phyloP scores from a whole-genome alignment of 2,329 filamentous ascomycete genomes.

The Aspergillus luchuensis region DNA sequence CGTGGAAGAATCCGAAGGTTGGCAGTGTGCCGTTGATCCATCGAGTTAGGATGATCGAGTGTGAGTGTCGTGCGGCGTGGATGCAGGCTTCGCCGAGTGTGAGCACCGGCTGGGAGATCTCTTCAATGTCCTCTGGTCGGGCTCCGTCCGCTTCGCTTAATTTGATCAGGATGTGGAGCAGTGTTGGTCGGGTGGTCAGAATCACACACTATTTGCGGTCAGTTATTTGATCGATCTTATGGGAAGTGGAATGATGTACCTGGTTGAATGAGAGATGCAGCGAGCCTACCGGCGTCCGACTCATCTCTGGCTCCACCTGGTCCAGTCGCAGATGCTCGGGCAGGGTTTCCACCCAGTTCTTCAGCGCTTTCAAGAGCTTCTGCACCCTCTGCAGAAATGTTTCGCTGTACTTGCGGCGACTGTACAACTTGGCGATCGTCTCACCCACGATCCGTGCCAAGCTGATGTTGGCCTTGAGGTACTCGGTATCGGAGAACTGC shows the following conservation, averaged over 20 bases:
- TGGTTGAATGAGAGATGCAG: constrained; percentile 44
- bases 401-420: constrained; percentile 39
- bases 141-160: constrained; percentile 26
- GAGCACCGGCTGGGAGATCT: constrained; percentile 41
- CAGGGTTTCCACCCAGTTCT: constrained; percentile 42
- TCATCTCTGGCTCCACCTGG: constrained; percentile 35
- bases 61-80: constrained; percentile 41
- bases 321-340: constrained; percentile 38
- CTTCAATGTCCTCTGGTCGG: constrained; percentile 8
- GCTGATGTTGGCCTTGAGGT: constrained; percentile 41
- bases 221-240: background rate
- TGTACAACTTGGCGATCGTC: constrained; percentile 39
- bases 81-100: constrained; percentile 44
- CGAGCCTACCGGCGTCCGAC: constrained; percentile 35
- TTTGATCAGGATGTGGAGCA: constrained; percentile 43
- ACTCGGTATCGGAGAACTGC: constrained; percentile 42
- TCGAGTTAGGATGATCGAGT: constrained; percentile 39
- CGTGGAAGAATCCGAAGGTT: constrained; percentile 44
- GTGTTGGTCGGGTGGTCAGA: constrained; percentile 41
- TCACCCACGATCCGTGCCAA: constrained; percentile 42
- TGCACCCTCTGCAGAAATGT: constrained; percentile 45
- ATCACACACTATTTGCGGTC: constrained; percentile 36
- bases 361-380: constrained; percentile 41
- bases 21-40: constrained; percentile 44
- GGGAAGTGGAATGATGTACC: constrained; percentile 9